Conservation (phyloP, 2,329 filamentous ascomycete species). For the Sarocladiaceae sp. region DNA sequence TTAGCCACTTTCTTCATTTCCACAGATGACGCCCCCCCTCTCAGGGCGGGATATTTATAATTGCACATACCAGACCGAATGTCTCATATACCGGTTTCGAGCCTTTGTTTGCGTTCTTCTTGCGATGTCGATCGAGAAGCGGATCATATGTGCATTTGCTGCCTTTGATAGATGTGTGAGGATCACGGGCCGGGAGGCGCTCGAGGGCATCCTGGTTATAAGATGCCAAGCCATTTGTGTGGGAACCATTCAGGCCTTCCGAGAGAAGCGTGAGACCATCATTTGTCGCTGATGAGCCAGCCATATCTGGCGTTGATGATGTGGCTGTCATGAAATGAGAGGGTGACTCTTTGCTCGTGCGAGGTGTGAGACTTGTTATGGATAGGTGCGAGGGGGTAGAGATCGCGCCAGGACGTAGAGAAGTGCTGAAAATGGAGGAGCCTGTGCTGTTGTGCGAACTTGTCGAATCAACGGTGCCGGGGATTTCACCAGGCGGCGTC, state of each 20-base stretch:
- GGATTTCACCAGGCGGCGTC: constrained; percentile 58
- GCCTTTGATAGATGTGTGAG: constrained; percentile 48
- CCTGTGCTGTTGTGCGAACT: constrained; percentile 68
- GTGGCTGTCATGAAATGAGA: constrained; percentile 42
- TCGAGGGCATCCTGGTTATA: constrained; percentile 27
- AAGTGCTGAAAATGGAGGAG: constrained; percentile 65
- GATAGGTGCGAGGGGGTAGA: constrained; percentile 37
- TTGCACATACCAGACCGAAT: constrained; percentile 61
- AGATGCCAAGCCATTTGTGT: constrained; percentile 28
- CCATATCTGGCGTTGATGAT: constrained; percentile 50
- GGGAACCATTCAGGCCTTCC: constrained; percentile 23
- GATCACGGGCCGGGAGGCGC: constrained; percentile 55
- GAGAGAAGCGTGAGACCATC: constrained; percentile 21
- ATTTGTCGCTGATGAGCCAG: constrained; percentile 42
- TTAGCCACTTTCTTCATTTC: constrained; percentile 51
- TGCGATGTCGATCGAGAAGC: constrained; percentile 45
- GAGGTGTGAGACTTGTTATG: constrained; percentile 44
- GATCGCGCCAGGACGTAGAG: constrained; percentile 36
- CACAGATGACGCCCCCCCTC: constrained; percentile 56
- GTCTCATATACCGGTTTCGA: constrained; percentile 59
- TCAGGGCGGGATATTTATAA: constrained; percentile 31
- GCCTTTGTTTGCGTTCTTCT: constrained; percentile 45
- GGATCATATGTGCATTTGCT: constrained; percentile 60
- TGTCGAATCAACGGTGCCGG: constrained; percentile 67
- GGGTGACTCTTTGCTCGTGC: constrained; percentile 49